These are phyloP conservation scores for Capsicum pubescens DNA, from an alignment of 257 asterid genomes.

Conservation along the genomic window DNA sequence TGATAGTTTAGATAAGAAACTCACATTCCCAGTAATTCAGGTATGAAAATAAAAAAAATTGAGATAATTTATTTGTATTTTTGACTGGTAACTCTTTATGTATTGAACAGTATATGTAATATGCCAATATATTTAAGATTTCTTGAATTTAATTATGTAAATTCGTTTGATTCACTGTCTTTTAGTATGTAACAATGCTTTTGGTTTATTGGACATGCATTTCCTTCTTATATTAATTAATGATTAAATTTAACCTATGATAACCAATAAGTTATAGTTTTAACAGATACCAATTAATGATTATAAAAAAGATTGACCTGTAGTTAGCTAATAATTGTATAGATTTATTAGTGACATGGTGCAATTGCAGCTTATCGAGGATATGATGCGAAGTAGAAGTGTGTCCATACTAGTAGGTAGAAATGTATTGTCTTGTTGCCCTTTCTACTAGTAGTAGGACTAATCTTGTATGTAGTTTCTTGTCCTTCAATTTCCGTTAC, in stretches of 20 bases:
- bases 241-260: neutral
- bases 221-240: neutral
- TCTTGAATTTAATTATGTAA: neutral
- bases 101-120: neutral
- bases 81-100: too few relatives aligned
- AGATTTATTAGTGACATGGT: neutral
- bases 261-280: neutral
- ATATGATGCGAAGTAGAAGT: too few relatives aligned
- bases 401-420: too few relatives aligned
- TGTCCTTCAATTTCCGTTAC: too few relatives aligned
- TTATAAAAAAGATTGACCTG: neutral
- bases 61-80: too few relatives aligned
- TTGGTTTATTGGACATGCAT: constrained; percentile 21
- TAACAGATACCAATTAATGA: neutral
- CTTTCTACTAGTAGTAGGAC: too few relatives aligned
- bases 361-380: too few relatives aligned
- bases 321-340: neutral
- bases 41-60: too few relatives aligned
- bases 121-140: neutral
- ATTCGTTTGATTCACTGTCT: constrained; percentile 8
- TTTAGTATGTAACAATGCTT: constrained; percentile 25
- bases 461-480: too few relatives aligned
- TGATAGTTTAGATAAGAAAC: too few relatives aligned
- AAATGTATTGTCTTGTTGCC: too few relatives aligned
- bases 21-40: too few relatives aligned